These are phyloP conservation scores for Termitomyces heimii DNA, from an alignment of 768 basidiomycete species.

Conservation along the genomic window DNA sequence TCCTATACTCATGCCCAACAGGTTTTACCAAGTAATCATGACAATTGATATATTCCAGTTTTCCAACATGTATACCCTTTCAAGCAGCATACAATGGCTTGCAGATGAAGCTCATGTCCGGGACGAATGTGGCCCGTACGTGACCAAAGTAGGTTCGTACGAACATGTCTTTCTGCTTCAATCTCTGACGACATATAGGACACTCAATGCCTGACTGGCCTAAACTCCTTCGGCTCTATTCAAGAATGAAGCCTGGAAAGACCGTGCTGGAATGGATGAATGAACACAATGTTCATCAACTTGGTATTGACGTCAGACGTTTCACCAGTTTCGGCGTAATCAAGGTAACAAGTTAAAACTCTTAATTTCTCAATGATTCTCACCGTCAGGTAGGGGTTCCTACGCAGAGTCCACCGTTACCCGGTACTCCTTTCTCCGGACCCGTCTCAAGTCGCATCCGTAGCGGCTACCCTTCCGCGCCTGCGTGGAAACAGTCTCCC, in stretches of 20 bases:
- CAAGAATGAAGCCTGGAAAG: conserved; percentile 75
- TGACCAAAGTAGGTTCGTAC: conserved; percentile 63
- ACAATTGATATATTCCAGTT: conserved; percentile 96
- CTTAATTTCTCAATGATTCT: background rate
- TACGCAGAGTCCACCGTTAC: conserved; percentile 91
- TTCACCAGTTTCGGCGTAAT: conserved; percentile 97
- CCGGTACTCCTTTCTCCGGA: conserved; percentile 61
- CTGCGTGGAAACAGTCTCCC: conserved; percentile 34
- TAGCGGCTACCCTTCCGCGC: conserved; percentile 22
- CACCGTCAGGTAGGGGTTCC: conserved; percentile 60
- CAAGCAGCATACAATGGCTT: conserved; percentile 82
- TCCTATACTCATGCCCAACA: conserved; percentile 22
- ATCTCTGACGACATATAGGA: conserved; percentile 27
- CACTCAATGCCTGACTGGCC: conserved; percentile 78
- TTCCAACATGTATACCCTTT: conserved; percentile 94
- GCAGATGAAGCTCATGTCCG: conserved; percentile 81
- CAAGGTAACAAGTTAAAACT: conserved; percentile 60
- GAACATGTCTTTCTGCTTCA: background rate
- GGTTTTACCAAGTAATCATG: conserved; percentile 96
- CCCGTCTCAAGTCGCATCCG: conserved; percentile 15
- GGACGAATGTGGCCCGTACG: conserved; percentile 90
- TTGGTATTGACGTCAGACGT: conserved; percentile 87
- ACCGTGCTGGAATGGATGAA: conserved; percentile 90
- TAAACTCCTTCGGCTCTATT: conserved; percentile 79
- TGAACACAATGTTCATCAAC: conserved; percentile 55